A percentile compares a stretch with the other conserved stretches of the same genome.
Evolutionary conservation across 768 basidiomycete genomes (phyloP).

Genomic region (Leccinum variicolor): DNA sequence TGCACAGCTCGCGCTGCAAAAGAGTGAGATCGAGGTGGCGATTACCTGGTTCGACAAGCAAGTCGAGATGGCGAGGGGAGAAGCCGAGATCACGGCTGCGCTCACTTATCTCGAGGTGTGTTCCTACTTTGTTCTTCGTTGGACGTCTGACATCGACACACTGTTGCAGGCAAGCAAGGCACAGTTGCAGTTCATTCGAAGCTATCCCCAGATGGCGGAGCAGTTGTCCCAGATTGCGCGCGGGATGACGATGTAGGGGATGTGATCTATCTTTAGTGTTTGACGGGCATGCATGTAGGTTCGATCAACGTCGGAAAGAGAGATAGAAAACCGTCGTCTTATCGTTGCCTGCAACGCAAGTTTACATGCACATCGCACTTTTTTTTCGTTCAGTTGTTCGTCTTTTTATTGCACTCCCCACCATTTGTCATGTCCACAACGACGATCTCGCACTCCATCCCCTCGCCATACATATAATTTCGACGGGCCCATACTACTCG

Average conservation of each 20-base stretch:
- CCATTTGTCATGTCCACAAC: neutral
- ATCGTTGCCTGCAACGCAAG: neutral
- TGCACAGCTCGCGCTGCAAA: constrained; percentile 89
- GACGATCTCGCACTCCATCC: neutral
- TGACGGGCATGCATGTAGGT: constrained; percentile 8
- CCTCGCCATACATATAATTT: neutral
- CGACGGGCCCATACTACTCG: neutral
- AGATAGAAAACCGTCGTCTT: neutral
- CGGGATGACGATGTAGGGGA: constrained; percentile 30
- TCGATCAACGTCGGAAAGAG: neutral
- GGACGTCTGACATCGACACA: neutral
- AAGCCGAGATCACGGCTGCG: constrained; percentile 79
- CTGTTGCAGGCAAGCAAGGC: constrained; percentile 70
- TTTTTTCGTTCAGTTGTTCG: neutral
- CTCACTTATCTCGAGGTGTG: constrained; percentile 77
- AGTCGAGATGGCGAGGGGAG: constrained; percentile 83
- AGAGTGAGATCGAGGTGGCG: constrained; percentile 83
- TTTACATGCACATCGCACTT: neutral
- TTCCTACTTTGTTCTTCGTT: constrained; percentile 4
- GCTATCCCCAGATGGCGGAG: constrained; percentile 83
- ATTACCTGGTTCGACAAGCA: constrained; percentile 84
- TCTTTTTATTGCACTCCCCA: neutral
- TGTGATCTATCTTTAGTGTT: neutral
- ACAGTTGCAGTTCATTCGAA: constrained; percentile 78
- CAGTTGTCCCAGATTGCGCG: constrained; percentile 52